Evolutionary conservation across 208 protist species (phyloP).

Genomic region (Trypanosoma theileri): DNA sequence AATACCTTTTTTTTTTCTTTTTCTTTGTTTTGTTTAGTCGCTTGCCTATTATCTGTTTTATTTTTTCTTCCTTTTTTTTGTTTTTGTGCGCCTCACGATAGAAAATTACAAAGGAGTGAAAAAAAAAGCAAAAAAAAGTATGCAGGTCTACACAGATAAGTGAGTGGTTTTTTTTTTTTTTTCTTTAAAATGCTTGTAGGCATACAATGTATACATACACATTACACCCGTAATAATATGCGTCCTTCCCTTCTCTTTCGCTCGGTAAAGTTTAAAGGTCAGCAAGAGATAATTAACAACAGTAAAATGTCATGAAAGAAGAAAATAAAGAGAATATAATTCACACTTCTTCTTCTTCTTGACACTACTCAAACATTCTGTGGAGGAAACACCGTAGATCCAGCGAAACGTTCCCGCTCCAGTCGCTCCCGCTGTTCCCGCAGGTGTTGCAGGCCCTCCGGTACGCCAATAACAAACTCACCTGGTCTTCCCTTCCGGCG

Average conservation of each 20-base stretch:
- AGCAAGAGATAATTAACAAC: neutral
- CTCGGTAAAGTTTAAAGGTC: neutral
- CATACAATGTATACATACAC: too few species aligned
- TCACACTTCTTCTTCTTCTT: neutral
- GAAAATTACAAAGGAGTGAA: constrained; percentile 8
- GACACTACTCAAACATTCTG: constrained; percentile 34
- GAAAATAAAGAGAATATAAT: neutral
- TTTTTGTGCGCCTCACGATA: neutral
- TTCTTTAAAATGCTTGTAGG: too few species aligned
- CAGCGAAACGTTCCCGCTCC: constrained; percentile 75
- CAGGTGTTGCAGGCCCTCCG: constrained; percentile 77
- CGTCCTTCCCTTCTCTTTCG: neutral
- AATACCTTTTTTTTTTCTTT: neutral
- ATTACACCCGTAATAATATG: too few species aligned
- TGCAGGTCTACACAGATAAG: neutral
- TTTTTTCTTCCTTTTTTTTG: neutral
- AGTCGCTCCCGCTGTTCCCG: constrained; percentile 74
- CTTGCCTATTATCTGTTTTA: neutral
- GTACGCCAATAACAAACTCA: constrained; percentile 90
- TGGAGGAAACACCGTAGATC: constrained; percentile 72
- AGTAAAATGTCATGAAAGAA: neutral
- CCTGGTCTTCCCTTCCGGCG: constrained; percentile 70
- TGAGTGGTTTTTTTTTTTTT: too few species aligned
- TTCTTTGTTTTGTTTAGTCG: neutral
- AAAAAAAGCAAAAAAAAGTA: constrained; percentile 9